Conservation (phyloP, 768 basidiomycete species). For the Amanita muscaria region DNA sequence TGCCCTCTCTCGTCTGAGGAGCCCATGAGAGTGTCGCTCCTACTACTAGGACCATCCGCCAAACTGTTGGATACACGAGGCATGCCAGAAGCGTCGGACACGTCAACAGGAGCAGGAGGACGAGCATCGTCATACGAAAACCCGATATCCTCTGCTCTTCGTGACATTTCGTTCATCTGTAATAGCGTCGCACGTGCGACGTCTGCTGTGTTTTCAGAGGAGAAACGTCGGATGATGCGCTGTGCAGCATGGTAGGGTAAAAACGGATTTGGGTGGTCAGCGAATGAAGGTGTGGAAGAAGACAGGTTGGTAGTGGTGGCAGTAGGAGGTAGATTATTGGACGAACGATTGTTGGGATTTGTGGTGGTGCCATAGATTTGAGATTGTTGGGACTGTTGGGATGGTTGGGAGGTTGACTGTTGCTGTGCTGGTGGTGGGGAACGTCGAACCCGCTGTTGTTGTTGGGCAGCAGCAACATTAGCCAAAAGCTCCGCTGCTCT, state of each 20-base stretch:
- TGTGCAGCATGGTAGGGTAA: constrained; percentile 50
- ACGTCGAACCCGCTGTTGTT: neutral
- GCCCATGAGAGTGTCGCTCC: too few relatives aligned
- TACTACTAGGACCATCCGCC: too few relatives aligned
- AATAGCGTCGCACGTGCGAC: constrained; percentile 61
- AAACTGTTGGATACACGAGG: too few relatives aligned
- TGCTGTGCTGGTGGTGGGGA: neutral
- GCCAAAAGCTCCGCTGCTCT: neutral
- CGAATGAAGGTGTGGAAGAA: neutral
- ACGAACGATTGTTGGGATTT: neutral
- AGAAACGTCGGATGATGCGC: constrained; percentile 21
- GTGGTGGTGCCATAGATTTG: too few relatives aligned
- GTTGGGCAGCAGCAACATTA: constrained; percentile 1
- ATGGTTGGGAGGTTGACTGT: constrained; percentile 1
- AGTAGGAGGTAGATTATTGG: neutral
- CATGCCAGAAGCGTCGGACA: neutral
- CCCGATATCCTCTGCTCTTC: constrained; percentile 38
- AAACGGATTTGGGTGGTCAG: constrained; percentile 34
- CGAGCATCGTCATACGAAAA: constrained; percentile 4
- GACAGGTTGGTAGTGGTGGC: neutral
- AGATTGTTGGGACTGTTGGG: constrained; percentile 2
- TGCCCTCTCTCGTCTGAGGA: too few relatives aligned
- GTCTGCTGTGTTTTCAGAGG: constrained; percentile 37
- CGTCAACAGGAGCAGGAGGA: neutral
- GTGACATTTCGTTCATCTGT: constrained; percentile 74